Conservation (phyloP, 352 stramenopile species). For the Phytophthora macrochlamydospora region DNA sequence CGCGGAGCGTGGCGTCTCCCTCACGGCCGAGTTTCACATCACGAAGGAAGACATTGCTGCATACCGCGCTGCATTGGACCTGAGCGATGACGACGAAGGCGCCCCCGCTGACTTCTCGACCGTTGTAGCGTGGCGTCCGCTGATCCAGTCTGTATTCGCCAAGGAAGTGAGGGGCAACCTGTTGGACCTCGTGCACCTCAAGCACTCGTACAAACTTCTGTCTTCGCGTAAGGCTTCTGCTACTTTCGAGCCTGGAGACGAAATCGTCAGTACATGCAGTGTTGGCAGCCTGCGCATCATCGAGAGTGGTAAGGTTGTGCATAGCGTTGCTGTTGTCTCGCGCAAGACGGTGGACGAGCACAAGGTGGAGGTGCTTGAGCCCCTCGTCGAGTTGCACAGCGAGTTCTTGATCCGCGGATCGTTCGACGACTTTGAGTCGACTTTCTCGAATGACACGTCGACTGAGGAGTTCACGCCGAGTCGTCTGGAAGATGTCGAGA, state of each 20-base stretch:
- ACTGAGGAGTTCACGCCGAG: constrained; percentile 45
- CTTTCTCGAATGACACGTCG: constrained; percentile 66
- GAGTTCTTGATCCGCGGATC: constrained; percentile 88
- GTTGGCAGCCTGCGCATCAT: constrained; percentile 80
- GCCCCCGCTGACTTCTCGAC: constrained; percentile 80
- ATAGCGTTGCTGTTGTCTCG: constrained; percentile 73
- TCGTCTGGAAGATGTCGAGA: constrained; percentile 51
- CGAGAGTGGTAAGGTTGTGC: constrained; percentile 83
- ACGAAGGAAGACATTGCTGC: constrained; percentile 55
- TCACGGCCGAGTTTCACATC: constrained; percentile 73
- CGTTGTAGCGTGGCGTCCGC: constrained; percentile 76
- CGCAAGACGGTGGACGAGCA: constrained; percentile 53
- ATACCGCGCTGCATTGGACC: constrained; percentile 65
- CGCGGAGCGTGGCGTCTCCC: constrained; percentile 56
- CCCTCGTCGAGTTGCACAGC: constrained; percentile 75
- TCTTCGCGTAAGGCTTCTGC: constrained; percentile 34
- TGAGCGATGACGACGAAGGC: constrained; percentile 33
- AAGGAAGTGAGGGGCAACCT: constrained; percentile 84
- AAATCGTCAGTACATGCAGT: constrained; percentile 70
- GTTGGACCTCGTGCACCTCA: constrained; percentile 83
- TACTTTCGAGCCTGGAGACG: constrained; percentile 66
- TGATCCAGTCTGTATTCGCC: constrained; percentile 87
- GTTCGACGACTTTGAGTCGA: constrained; percentile 77
- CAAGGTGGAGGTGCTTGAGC: constrained; percentile 63
- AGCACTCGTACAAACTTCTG: constrained; percentile 85